Base-by-base conservation (phyloP, 495 filamentous ascomycete genomes). In the Annulohypoxylon maeteangense region DNA sequence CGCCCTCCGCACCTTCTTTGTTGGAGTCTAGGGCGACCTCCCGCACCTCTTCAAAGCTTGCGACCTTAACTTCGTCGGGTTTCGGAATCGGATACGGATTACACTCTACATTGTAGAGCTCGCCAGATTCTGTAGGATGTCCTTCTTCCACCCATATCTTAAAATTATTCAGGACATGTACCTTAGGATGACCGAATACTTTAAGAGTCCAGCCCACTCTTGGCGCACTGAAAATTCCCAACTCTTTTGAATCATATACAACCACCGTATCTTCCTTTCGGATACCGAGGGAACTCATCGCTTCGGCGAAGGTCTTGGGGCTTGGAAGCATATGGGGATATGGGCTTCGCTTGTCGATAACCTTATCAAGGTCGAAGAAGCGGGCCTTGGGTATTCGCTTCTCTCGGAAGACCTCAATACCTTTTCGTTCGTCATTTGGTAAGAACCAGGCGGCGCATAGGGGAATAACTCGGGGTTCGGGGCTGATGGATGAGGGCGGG, bases 311-410 rank as follows among this genome's bases (percentile, higher is more conserved):
- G 31, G 87, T 83, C 68, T 91, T 87, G 14, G 91, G 83, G 18
- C 85, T 90, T 3, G 96, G 96, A 6, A 99, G 91, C 95, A 99
- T 99, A 78, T 99, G 95, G 11, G 95, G 95, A 76, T 97, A 99
- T 6, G 92, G 91, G 34, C 92, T 96, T 70, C 88, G 87, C 72
- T 88, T 87, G 76, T 98, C 96, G 68, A 94, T 94, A 73, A 97
- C 86, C 31, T 85, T 91, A 80, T 99, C 96, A 22, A 99, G 84
- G 79, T 98, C 93, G 78, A 99, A 99, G 87, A 98, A 99, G n/a
- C 94, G 90, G 1, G 95, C 89, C 66, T 87, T 87, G 0, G 95
- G 94, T 66, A 99, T 94, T 47, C 92, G 91, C 70, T 86, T 86
- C 72, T 90, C 83, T 64, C 86, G 85, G 85, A 94, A 98, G 63